A percentile compares a stretch with the other conserved stretches of the same genome.
phyloP scores from a whole-genome alignment of 768 basidiomycete species.

The Boletus subcaerulescens region DNA sequence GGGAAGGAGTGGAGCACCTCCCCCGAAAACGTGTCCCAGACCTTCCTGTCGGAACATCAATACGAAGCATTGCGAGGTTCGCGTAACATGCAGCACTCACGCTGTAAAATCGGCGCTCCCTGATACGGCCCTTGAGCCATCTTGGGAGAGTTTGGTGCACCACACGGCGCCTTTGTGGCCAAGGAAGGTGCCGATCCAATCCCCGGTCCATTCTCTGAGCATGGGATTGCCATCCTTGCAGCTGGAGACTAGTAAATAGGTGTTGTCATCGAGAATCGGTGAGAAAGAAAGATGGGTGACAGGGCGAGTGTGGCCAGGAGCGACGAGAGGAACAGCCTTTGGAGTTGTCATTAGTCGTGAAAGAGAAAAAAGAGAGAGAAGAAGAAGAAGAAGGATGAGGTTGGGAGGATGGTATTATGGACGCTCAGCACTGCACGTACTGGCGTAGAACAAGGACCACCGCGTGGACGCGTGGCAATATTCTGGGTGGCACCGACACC shows the following conservation, averaged over 20 bases:
- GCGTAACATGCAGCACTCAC: constrained; percentile 40
- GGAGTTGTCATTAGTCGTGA: constrained; percentile 56
- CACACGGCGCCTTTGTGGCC: constrained; percentile 96
- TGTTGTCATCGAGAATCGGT: constrained; percentile 75
- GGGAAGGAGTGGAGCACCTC: constrained; percentile 90
- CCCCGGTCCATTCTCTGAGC: constrained; percentile 95
- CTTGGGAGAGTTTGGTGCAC: constrained; percentile 88
- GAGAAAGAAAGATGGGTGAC: constrained; percentile 96
- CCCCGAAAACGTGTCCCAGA: constrained; percentile 95
- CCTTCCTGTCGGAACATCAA: constrained; percentile 56
- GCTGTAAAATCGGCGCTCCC: constrained; percentile 98
- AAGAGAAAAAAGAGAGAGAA: background rate
- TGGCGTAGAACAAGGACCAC: constrained; percentile 10
- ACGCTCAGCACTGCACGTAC: constrained; percentile 46
- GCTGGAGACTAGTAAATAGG: constrained; percentile 88
- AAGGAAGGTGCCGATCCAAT: constrained; percentile 95
- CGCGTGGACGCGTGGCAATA: constrained; percentile 14
- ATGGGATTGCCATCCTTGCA: constrained; percentile 99
- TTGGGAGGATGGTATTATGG: constrained; percentile 14
- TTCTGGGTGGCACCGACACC: background rate
- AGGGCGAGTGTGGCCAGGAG: constrained; percentile 81
- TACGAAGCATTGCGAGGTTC: background rate
- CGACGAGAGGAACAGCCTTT: constrained; percentile 77
- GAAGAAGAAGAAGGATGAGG: background rate
- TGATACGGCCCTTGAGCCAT: constrained; percentile 83